Evolutionary conservation across 306 rosid species (phyloP).

Genomic region (Pterocarpus santalinus): DNA sequence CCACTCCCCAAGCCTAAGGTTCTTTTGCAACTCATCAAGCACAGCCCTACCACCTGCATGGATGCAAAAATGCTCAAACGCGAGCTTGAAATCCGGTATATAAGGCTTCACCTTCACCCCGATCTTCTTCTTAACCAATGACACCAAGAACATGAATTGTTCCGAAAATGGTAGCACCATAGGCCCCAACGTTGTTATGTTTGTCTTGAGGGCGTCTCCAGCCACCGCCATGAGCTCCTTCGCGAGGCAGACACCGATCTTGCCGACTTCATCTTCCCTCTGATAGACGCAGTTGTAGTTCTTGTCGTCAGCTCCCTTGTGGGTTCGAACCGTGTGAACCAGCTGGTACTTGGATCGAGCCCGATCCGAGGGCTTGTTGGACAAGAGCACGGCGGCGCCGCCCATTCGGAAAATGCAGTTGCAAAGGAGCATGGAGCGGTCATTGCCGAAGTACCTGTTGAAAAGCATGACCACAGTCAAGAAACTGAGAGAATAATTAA

Average conservation of each 20-base stretch:
- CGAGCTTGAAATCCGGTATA: slow-evolving; percentile 84
- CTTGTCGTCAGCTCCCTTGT: slow-evolving; percentile 77
- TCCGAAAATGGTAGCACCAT: slow-evolving; percentile 82
- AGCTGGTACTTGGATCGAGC: slow-evolving; percentile 75
- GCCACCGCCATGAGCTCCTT: slow-evolving; percentile 91
- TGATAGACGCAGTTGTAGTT: slow-evolving; percentile 82
- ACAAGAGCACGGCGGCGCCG: slow-evolving; percentile 81
- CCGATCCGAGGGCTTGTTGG: slow-evolving; percentile 62
- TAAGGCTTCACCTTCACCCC: slow-evolving; percentile 66
- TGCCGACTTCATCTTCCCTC: slow-evolving; percentile 70
- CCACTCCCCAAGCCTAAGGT: slow-evolving; percentile 77
- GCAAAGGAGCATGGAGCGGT: slow-evolving; percentile 81
- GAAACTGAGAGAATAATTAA: background rate
- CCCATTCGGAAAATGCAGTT: slow-evolving; percentile 96
- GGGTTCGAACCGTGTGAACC: slow-evolving; percentile 87
- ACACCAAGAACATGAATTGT: slow-evolving; percentile 70
- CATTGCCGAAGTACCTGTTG: slow-evolving; percentile 77
- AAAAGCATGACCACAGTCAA: background rate
- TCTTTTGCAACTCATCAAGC: slow-evolving; percentile 87
- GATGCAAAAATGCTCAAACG: slow-evolving; percentile 92
- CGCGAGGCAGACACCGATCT: slow-evolving; percentile 73
- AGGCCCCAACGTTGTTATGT: slow-evolving; percentile 88
- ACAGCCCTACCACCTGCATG: slow-evolving; percentile 95
- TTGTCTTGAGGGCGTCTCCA: slow-evolving; percentile 82
- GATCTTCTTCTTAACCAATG: slow-evolving; percentile 61